Evolutionary conservation across 305 asterid genomes (phyloP), one percentile per base, ranked within the genome.

Genomic region (Striga hermonthica): DNA sequence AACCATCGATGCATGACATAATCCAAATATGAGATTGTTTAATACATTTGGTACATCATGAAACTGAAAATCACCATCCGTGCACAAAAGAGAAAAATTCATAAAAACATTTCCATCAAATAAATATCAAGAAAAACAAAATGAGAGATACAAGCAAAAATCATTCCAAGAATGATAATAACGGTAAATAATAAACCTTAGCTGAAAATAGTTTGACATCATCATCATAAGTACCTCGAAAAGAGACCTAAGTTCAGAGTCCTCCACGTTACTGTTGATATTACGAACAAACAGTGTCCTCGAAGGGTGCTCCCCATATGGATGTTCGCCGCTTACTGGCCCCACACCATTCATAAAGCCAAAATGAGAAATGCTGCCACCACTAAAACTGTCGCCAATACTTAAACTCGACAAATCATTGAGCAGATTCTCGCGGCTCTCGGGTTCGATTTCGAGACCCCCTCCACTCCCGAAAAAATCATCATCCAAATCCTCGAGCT

Each of bases 271-370:
- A 62, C 99, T 94, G 78, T 90, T 94, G 63, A 94, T 94, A 69
- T 94, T 94, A 49, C 99, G 87, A 15, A 94, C 97, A 71, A 94
- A 94, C 73, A 94, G 73, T 2, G 99, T 94, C 78, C 99, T 84
- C 5, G 99, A 94, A 76, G 99, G 99, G 80, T 90, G 99, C 79
- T 94, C 99, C 38, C 99, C 99, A 13, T 80, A 85, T 3, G 99
- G 97, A 75, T 94, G 99, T 74, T 89, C 96, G 15, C 96, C 90
- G 34, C 77, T 79, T 70, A 86, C 81, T 13, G 74, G 71, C 62
- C 82, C 91, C 49, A 54, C 80, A n/a, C 95, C 84, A 45, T 88
- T 91, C 14, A 78, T 74, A 28, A 79, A 69, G 59, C 85, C 79
- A 69, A 66, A 81, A 58, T 41, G 83, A 5, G 78, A 78, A 37